phyloP scores from a whole-genome alignment of 176 grass and related monocot species.

The Aegilops umbellulata region DNA sequence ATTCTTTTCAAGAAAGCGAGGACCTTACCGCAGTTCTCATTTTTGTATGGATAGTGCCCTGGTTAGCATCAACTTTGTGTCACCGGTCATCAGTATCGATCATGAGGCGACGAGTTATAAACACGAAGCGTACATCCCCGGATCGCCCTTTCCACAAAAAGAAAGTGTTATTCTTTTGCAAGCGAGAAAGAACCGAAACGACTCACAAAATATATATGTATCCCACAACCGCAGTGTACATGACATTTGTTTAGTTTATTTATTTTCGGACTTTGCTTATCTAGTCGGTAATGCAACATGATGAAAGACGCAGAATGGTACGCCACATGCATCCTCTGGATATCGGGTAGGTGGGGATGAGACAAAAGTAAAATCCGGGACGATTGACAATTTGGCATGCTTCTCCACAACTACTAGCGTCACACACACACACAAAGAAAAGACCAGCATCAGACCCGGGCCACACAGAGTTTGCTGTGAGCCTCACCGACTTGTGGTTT shows the following conservation, averaged over 20 bases:
- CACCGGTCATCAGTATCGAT: not conserved
- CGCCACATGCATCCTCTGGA: not conserved
- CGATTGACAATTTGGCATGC: not conserved
- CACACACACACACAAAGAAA: not conserved
- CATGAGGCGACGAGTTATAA: not conserved
- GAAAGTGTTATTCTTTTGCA: not conserved
- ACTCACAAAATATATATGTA: too few species aligned
- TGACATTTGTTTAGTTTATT: too few species aligned
- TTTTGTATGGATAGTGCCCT: not conserved
- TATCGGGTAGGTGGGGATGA: not conserved
- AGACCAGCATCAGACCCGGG: too few species aligned
- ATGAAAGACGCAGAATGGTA: not conserved
- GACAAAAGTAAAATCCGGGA: slow-evolving; percentile 2
- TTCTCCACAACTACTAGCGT: not conserved
- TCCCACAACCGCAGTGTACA: too few species aligned
- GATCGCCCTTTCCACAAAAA: not conserved
- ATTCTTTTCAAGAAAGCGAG: not conserved
- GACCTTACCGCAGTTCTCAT: not conserved
- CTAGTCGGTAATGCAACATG: not conserved
- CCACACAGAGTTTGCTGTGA: not conserved
- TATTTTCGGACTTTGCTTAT: slow-evolving; percentile 1
- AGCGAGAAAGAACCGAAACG: not conserved
- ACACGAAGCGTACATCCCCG: not conserved
- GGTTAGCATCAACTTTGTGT: not conserved
- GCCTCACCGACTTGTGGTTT: not conserved